Conservation (phyloP, 2,329 filamentous ascomycete genomes). For the Shiraia bambusicola region DNA sequence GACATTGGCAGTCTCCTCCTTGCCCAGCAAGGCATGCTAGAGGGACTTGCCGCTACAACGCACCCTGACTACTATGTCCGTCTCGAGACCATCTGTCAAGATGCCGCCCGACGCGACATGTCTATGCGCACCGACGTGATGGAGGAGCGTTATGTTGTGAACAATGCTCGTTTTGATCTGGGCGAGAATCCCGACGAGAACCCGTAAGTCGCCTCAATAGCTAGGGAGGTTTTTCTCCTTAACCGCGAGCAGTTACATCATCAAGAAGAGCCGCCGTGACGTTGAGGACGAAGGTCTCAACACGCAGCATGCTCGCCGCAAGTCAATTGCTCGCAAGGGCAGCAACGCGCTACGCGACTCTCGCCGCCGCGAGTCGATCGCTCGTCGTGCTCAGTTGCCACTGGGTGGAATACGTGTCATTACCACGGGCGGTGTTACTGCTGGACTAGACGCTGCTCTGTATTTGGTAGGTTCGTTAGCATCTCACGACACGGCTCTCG, state of each 20-base stretch:
- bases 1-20: constrained; percentile 79
- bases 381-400: constrained; percentile 73
- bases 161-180: constrained; percentile 85
- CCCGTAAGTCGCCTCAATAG: constrained; percentile 25
- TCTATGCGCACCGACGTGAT: constrained; percentile 79
- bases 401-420: constrained; percentile 71
- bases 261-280: constrained; percentile 58
- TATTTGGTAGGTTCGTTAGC: constrained; percentile 85
- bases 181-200: constrained; percentile 77
- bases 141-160: constrained; percentile 84
- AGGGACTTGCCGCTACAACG: constrained; percentile 77
- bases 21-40: constrained; percentile 73
- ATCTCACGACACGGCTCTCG: constrained; percentile 71
- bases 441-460: constrained; percentile 79
- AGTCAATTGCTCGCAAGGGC: constrained; percentile 66
- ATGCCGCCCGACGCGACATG: constrained; percentile 67
- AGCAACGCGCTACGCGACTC: constrained; percentile 79
- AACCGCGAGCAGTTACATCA: constrained; percentile 79
- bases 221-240: not conserved
- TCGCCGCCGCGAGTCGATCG: constrained; percentile 78
- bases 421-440: constrained; percentile 75
- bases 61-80: constrained; percentile 79
- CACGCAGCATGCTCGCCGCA: constrained; percentile 41
- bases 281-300: constrained; percentile 58
- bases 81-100: constrained; percentile 79